Conservation (phyloP, 179 eudicot species). For the Corrigiola litoralis region DNA sequence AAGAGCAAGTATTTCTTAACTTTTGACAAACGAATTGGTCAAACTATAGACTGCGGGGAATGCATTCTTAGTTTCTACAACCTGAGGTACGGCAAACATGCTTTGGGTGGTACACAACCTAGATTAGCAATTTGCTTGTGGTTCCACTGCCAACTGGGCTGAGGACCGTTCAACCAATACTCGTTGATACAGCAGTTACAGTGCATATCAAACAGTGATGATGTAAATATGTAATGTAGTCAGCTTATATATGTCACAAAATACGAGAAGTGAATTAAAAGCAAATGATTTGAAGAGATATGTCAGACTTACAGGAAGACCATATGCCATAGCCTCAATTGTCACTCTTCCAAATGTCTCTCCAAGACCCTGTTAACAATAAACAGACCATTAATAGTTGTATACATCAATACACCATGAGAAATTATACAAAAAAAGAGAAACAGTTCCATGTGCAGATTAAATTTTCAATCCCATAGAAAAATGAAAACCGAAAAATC, state of each 20-base stretch:
- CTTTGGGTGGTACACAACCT: background rate
- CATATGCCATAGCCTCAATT: conserved; percentile 97
- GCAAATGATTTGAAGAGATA: conserved; percentile 1
- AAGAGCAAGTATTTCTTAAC: background rate
- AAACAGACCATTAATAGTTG: conserved; percentile 3
- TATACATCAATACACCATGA: conserved; percentile 9
- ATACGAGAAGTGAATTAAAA: background rate
- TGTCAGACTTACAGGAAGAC: conserved; percentile 70
- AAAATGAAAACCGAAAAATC: background rate
- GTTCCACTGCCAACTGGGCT: too few species aligned
- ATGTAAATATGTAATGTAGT: background rate
- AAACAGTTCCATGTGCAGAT: background rate
- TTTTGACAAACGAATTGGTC: background rate
- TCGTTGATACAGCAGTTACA: too few species aligned
- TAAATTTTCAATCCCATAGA: background rate
- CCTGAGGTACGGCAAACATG: background rate
- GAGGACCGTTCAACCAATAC: too few species aligned
- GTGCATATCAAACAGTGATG: background rate
- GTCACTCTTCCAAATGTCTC: conserved; percentile 99
- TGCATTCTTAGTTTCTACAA: background rate
- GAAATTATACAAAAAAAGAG: background rate
- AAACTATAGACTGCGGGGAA: too few species aligned
- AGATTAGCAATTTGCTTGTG: background rate
- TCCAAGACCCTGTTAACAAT: conserved; percentile 72
- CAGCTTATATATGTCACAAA: background rate